Base-by-base conservation (phyloP, 176 grass and related monocot species). In the Puya raimondii region DNA sequence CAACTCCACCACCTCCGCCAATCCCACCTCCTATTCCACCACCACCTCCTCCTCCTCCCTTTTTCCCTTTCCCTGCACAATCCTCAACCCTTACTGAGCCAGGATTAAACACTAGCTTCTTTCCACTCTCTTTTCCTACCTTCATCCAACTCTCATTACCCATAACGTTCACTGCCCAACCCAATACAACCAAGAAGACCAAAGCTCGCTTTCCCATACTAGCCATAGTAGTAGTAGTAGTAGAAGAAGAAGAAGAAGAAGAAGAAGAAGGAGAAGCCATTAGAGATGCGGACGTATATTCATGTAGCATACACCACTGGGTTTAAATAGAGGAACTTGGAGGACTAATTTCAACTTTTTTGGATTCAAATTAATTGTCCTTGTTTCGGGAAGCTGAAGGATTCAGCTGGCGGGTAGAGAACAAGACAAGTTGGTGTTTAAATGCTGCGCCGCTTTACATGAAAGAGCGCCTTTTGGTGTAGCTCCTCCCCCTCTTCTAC, bases 61-160 rank as follows among this genome's bases (percentile, higher is more conserved):
- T 84, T 12, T 65, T 79, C 13, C 59, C 58, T 58, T 77, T 82
- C 10, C 53, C 56, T 9, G 6, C 69, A 48, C 86, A 86, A 1
- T 79, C 72, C 50, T 80, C 76, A 7, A 59, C 70, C 17, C 11
- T 26, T 7, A 51, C 8, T 49, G 50, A 29, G 50, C 29, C 59
- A 68, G 13, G n/a, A 6, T 61, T 18, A 61, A 61, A 61, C 56
- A 18, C 15, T n/a, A 9, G 21, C 56, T 20, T 61, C 21, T 61
- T 20, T n/a, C 56, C 7, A 22, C 7, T 18, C 56, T 20, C 17
- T 20, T 0, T 2, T 20, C 56, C 21, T 61, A 18, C 56, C 56
- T 9, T 61, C 56, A 16, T 9, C 14, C 56, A 61, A 16, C 56
- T 18, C 17, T 61, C 56, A 16, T 10, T 10, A 8, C 56, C 56